Conservation (phyloP, 257 asterid species). For the Solanum clarkiae region DNA sequence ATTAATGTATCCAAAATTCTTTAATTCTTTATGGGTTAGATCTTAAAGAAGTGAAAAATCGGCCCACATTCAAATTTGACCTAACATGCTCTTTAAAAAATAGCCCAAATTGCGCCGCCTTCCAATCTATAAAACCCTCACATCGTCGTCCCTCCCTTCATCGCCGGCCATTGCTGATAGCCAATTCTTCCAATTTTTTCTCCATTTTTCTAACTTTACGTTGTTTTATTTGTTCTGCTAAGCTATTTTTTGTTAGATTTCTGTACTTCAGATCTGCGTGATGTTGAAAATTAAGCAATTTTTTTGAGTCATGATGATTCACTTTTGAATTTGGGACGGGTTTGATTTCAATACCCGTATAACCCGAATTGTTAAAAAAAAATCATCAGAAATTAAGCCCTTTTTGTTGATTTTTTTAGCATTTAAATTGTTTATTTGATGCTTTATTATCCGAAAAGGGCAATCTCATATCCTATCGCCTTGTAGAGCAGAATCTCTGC, state of each 20-base stretch:
- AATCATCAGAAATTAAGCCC: neutral
- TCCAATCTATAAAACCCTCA: neutral
- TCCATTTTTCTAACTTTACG: neutral
- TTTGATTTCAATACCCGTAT: neutral
- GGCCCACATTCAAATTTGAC: neutral
- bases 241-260: no score
- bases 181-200: no score
- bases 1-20: no score
- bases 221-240: neutral
- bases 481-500: conserved; percentile 54
- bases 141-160: neutral
- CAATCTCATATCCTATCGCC: conserved; percentile 72
- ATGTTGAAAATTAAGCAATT: no score
- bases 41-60: neutral
- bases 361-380: neutral
- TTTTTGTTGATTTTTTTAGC: neutral
- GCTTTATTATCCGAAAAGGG: conserved; percentile 11
- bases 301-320: neutral
- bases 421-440: neutral
- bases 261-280: no score
- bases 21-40: no score
- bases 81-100: neutral
- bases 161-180: neutral
- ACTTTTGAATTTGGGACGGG: neutral
- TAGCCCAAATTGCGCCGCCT: neutral